Evolutionary conservation across 352 stramenopile species (phyloP), one percentile per base, ranked within the genome.

Genomic region (Saprolegnia parasitica): DNA sequence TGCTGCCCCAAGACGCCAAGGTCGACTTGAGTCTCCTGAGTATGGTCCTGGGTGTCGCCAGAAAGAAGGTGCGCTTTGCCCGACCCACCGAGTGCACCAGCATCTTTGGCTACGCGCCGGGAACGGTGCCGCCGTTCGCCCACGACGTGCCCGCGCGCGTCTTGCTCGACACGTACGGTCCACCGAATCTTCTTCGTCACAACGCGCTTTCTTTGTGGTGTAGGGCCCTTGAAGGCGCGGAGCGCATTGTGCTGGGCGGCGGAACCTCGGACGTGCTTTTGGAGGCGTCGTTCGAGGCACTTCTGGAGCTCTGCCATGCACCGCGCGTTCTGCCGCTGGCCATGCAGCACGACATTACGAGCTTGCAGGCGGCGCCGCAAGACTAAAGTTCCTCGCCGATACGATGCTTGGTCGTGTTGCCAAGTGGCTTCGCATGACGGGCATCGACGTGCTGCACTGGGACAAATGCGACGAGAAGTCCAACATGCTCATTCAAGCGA

Each of bases 331-430:
- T 60, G 24, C 52, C 52, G 4, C 9, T 60, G 16, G 16, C 13
- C 3, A 9, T n/a, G 35, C 21, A 54, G 24, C 8, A 60, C 5
- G 62, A 58, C 11, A 26, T 15, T 15, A 57, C n/a, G 15, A 35
- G 29, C 29, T 35, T 35, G 16, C 24, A 65, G 35, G 32, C 13
- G 52, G 67, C 32, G 42, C 52, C 54, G 1, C 62, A 66, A 8
- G 75, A 82, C 80, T 82, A 73, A 87, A 84, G 35, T 93, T 93
- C 56, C 67, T 93, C 0, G 85, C 83, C 0, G 85, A 93, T 66
- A 86, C 81, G 20, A 93, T 93, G 85, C 74, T 90, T 9, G 81
- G 73, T 10, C 81, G 84, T 18, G 78, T 93, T n/a, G 81, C 80
- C 6, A 81, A 85, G 29, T 93, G 85, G 85, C 71, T 93, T 23